Percentiles rank a stretch among this genome's conserved stretches.
Conservation (phyloP, 73 alveolate genomes). For the Uronychia binucleata region DNA sequence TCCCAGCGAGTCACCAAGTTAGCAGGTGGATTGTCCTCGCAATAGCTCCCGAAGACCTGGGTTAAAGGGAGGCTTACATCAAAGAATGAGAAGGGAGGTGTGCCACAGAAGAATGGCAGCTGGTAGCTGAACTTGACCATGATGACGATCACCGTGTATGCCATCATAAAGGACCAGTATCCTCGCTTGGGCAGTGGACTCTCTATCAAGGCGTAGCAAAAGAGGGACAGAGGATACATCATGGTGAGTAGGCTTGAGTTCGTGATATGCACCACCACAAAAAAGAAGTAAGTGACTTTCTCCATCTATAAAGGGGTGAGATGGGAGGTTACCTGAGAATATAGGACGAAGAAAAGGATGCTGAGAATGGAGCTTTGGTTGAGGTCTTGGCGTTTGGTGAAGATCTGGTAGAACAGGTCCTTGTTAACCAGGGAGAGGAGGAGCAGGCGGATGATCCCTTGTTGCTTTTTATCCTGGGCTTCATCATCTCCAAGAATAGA, state of each 20-base stretch:
- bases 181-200: constrained; percentile 60
- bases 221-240: constrained; percentile 49
- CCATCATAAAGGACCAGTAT: constrained; percentile 56
- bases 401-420: constrained; percentile 12
- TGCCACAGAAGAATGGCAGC: constrained; percentile 72
- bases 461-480: neutral
- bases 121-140: constrained; percentile 58
- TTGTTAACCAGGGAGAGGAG: constrained; percentile 5
- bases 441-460: neutral
- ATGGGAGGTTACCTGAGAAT: constrained; percentile 1
- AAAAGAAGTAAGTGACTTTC: constrained; percentile 8
- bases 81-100: constrained; percentile 56
- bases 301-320: neutral
- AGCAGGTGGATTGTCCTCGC: constrained; percentile 24
- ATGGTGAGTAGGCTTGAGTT: constrained; percentile 59
- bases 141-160: constrained; percentile 43
- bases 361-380: neutral
- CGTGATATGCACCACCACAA: constrained; percentile 6
- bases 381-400: neutral
- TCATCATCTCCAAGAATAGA: too few species aligned
- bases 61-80: too few species aligned
- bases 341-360: neutral
- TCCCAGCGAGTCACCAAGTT: constrained; percentile 58
- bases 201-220: constrained; percentile 61
- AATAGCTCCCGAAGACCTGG: constrained; percentile 41